Percentiles rank a stretch among this genome's conserved stretches.
Evolutionary conservation across 2,329 filamentous ascomycete genomes (phyloP).

Genomic region (Ilyonectria mors-panacis): DNA sequence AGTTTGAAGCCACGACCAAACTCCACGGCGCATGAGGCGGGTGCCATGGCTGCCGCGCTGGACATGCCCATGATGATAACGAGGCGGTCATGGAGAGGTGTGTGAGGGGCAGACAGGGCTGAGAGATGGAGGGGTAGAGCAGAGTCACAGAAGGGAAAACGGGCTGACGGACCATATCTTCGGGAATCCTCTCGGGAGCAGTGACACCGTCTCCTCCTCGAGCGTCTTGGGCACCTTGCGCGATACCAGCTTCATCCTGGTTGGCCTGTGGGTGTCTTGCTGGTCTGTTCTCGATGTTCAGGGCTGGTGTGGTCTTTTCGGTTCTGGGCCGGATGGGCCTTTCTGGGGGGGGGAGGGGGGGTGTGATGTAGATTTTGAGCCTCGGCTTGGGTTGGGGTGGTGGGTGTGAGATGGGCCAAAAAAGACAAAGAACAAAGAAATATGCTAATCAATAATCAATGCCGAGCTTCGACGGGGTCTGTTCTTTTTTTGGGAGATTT

Average conservation of each 20-base stretch:
- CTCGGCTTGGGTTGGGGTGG: not conserved
- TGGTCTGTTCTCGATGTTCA: constrained; percentile 31
- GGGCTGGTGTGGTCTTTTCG: not conserved
- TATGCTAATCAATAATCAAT: not conserved
- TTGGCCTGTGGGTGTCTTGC: constrained; percentile 18
- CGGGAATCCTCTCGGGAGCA: constrained; percentile 61
- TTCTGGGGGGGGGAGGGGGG: constrained; percentile 13
- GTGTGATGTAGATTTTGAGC: not conserved
- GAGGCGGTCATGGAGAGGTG: no score
- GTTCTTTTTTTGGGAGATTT: not conserved
- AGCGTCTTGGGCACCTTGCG: constrained; percentile 56
- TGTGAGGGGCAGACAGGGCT: constrained; percentile 12
- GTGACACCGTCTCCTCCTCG: constrained; percentile 59
- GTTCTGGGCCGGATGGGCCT: not conserved
- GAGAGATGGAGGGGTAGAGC: constrained; percentile 24
- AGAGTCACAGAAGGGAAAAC: constrained; percentile 38
- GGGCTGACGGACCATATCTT: constrained; percentile 60
- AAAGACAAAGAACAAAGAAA: not conserved
- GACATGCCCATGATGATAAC: no score
- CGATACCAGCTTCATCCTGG: constrained; percentile 58
- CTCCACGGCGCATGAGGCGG: no score
- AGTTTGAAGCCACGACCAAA: no score
- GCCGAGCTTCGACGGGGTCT: not conserved
- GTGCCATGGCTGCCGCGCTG: no score
- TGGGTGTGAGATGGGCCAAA: not conserved